Conservation (phyloP, 768 basidiomycete genomes). For the Steccherinum ochraceum region DNA sequence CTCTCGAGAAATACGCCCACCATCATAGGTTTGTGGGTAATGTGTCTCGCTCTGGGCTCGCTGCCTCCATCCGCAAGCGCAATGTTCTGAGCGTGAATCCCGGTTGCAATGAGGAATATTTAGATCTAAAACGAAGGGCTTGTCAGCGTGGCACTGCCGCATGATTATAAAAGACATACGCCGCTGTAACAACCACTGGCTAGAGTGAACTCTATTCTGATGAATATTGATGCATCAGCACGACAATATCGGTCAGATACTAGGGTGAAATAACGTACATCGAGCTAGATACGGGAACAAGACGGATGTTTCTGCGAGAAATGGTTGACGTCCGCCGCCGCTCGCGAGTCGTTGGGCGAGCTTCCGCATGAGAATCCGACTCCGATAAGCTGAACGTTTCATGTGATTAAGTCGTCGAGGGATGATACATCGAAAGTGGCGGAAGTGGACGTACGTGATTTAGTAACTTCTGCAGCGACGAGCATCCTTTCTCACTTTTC, state of each 20-base stretch:
- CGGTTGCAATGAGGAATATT: conserved; percentile 29
- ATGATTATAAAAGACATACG: conserved; percentile 1
- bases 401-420: not conserved
- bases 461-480: too few relatives aligned
- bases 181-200: conserved; percentile 31
- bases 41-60: conserved; percentile 14
- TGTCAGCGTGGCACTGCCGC: not conserved
- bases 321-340: conserved; percentile 27
- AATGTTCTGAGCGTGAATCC: conserved; percentile 28
- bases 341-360: conserved; percentile 25
- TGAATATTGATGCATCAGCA: not conserved
- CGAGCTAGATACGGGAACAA: conserved; percentile 18
- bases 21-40: conserved; percentile 28
- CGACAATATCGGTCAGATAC: too few relatives aligned
- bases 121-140: conserved; percentile 16
- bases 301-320: conserved; percentile 29
- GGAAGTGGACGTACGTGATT: conserved; percentile 7
- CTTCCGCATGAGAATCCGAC: conserved; percentile 30
- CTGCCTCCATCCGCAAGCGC: conserved; percentile 16
- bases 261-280: not conserved
- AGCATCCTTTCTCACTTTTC: too few relatives aligned
- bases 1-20: conserved; percentile 6
- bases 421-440: not conserved
- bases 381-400: conserved; percentile 21
- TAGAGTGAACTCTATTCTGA: conserved; percentile 17